Evolutionary conservation across 176 grass and related monocot genomes (phyloP), one percentile per base, ranked within the genome.

Genomic region (Zoysia japonica): DNA sequence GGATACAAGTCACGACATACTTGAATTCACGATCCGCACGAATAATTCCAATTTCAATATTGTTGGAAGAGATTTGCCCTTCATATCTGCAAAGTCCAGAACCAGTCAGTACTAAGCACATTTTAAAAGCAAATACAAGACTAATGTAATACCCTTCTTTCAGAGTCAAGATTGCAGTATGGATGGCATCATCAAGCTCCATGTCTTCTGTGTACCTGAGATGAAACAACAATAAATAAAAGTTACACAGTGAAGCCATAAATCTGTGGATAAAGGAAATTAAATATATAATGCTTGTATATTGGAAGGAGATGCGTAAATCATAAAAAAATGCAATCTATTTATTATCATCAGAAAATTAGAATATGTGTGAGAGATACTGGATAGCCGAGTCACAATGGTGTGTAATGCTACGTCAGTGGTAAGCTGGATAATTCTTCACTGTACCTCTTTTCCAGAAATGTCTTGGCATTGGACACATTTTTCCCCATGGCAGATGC

Each of bases 401-500:
- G 50, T 50, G 28, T 28, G n/a, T 11, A 45, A 19, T 71, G 42
- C 16, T 74, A 46, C 28, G 82, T 54, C 82, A 71, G 13, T 51
- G 37, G 16, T 76, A 72, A 51, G 45, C 19, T 68, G 63, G 55
- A 61, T 45, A 10, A 7, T 62, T 70, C 45, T 13, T 62, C 45
- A 62, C 10, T n/a, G 37, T 85, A 95, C 95, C 95, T 92, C 80
- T 97, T 97, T 74, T 97, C 92, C 76, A 94, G 95, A 86, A 97
- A 97, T 0, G 92, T 94, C 77, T 97, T 97, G 41, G 95, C 95
- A 83, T 97, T 94, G 50, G 95, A 97, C 20, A 97, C 92, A 62
- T 97, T 97, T 89, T 94, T 94, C 9, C 95, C 95, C 92, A 94
- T 97, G 38, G 95, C 95, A 85, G 95, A 97, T 76, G 95, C 92